Conservation (phyloP, 768 basidiomycete species). For the Kwoniella sp. region DNA sequence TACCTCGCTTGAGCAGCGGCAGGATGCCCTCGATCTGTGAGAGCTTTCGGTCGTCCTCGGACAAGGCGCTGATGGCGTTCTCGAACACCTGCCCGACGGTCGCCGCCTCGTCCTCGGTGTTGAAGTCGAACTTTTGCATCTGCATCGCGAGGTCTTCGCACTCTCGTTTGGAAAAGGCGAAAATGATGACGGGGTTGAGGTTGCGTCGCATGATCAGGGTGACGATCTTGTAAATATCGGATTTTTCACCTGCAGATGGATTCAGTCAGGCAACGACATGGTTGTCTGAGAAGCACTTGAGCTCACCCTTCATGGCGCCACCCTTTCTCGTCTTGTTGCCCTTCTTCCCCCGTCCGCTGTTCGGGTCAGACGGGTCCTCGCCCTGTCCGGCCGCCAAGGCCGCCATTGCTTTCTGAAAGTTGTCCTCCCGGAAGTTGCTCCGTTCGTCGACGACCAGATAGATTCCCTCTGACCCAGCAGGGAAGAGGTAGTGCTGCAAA, state of each 20-base stretch:
- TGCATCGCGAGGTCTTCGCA: constrained; percentile 88
- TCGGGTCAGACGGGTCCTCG: constrained; percentile 86
- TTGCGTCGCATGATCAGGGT: constrained; percentile 98
- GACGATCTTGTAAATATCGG: constrained; percentile 95
- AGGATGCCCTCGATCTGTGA: constrained; percentile 90
- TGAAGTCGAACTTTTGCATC: constrained; percentile 94
- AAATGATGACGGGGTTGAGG: constrained; percentile 96
- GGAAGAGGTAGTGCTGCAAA: constrained; percentile 96
- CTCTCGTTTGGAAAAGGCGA: constrained; percentile 96
- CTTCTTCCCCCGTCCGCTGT: constrained; percentile 76
- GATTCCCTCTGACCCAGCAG: constrained; percentile 91
- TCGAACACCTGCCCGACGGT: constrained; percentile 82
- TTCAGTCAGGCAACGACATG: neutral
- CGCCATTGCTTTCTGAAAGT: constrained; percentile 97
- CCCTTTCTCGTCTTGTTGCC: constrained; percentile 93
- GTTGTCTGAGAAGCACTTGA: neutral
- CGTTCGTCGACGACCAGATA: constrained; percentile 99
- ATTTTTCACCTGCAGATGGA: constrained; percentile 46
- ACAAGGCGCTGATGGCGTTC: constrained; percentile 85
- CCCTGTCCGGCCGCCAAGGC: constrained; percentile 76
- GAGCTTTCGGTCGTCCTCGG: constrained; percentile 77
- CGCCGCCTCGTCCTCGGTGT: constrained; percentile 83
- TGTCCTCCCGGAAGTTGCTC: constrained; percentile 93
- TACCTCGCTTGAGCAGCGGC: constrained; percentile 87
- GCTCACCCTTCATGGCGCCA: constrained; percentile 80